Conservation (phyloP, 2,329 filamentous ascomycete species). For the Fusarium austroafricanum region DNA sequence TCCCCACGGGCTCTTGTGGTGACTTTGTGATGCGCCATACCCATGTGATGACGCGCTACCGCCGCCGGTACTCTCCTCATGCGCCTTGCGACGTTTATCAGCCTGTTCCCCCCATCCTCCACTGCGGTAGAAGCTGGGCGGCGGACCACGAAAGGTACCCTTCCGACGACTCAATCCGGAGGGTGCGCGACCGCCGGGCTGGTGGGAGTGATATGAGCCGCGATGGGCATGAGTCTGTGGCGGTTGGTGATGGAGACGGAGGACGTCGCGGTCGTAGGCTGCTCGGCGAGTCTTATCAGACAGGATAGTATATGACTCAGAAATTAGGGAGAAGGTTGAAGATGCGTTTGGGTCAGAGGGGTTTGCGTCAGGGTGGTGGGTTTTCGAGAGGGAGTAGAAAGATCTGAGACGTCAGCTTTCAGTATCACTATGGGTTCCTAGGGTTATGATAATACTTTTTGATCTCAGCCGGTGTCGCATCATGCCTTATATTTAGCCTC, state of each 20-base stretch:
- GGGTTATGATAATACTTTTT: constrained; percentile 72
- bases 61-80: constrained; percentile 57
- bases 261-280: constrained; percentile 80
- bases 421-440: background rate
- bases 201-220: constrained; percentile 70
- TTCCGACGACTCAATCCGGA: constrained; percentile 83
- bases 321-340: constrained; percentile 83
- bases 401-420: constrained; percentile 56
- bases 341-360: constrained; percentile 77
- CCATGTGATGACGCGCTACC: constrained; percentile 32
- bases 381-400: constrained; percentile 93
- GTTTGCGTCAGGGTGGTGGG: constrained; percentile 93
- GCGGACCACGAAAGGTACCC: constrained; percentile 83
- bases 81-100: constrained; percentile 67
- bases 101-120: constrained; percentile 80
- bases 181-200: constrained; percentile 80
- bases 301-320: constrained; percentile 84
- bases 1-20: constrained; percentile 40
- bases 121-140: constrained; percentile 86
- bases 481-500: constrained; percentile 75
- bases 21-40: constrained; percentile 21
- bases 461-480: constrained; percentile 79
- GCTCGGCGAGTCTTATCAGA: constrained; percentile 78
- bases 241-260: constrained; percentile 54
- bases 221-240: constrained; percentile 50